phyloP scores from a whole-genome alignment of 306 rosid genomes.

The Cicer cuneatum region DNA sequence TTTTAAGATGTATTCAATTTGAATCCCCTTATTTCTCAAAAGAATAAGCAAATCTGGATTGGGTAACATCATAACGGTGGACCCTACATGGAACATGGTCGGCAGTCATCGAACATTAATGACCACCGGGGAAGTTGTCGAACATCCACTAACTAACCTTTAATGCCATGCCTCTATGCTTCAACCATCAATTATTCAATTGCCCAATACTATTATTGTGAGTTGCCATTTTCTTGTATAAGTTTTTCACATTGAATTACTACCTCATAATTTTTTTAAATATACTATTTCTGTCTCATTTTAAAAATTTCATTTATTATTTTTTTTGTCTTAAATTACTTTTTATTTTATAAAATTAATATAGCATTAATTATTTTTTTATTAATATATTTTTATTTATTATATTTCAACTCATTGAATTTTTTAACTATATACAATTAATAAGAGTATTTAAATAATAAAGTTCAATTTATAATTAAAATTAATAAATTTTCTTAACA shows the following conservation, averaged over 20 bases:
- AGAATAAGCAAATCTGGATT: background rate
- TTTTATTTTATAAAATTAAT: too few species aligned
- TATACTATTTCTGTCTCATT: too few species aligned
- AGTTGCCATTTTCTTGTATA: background rate
- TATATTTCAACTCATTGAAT: too few species aligned
- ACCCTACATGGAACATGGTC: slow-evolving; percentile 36
- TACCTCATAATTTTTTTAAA: background rate
- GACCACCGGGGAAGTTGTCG: slow-evolving; percentile 62
- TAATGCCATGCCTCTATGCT: slow-evolving; percentile 45
- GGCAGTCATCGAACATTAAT: slow-evolving; percentile 59
- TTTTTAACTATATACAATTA: too few species aligned
- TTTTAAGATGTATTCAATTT: too few species aligned
- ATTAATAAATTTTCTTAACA: too few species aligned
- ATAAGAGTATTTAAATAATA: too few species aligned
- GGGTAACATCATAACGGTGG: background rate
- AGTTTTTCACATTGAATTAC: background rate
- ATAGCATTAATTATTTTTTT: too few species aligned
- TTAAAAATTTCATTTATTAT: too few species aligned
- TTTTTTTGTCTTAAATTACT: too few species aligned
- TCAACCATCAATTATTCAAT: background rate
- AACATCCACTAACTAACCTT: slow-evolving; percentile 39
- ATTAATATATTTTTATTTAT: too few species aligned
- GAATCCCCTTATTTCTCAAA: background rate
- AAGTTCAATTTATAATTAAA: too few species aligned
- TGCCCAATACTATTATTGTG: background rate